Percentiles rank a stretch among this genome's conserved stretches.
These are phyloP conservation scores for Skeletonema costatum DNA, from an alignment of 108 stramenopile species.

Conservation along the genomic window DNA sequence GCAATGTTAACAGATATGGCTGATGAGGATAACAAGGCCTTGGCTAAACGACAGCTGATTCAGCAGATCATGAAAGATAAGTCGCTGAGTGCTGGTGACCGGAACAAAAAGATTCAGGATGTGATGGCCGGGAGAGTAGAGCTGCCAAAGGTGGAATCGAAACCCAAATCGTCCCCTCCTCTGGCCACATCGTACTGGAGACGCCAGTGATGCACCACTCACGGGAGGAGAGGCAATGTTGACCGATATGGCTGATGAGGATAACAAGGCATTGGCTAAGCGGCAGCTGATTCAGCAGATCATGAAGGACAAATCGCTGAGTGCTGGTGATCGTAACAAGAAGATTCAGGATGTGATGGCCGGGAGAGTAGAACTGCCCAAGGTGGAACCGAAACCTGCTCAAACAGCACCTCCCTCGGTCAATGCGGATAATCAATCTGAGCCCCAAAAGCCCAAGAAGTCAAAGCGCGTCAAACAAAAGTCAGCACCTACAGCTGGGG, in stretches of 20 bases:
- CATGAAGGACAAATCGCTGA: slow-evolving; percentile 19
- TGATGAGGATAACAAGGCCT: slow-evolving; percentile 16
- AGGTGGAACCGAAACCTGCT: slow-evolving; percentile 1
- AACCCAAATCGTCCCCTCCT: background rate
- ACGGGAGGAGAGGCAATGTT: slow-evolving; percentile 4
- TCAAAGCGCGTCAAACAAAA: background rate
- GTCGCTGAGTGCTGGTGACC: slow-evolving; percentile 6
- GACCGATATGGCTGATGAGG: slow-evolving; percentile 23
- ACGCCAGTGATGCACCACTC: background rate
- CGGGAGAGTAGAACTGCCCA: background rate
- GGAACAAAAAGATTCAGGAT: slow-evolving; percentile 22
- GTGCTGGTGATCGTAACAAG: slow-evolving; percentile 14
- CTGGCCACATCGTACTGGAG: too few species aligned
- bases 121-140: slow-evolving; percentile 10
- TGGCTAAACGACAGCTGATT: slow-evolving; percentile 28
- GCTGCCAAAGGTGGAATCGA: background rate
- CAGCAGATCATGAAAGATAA: slow-evolving; percentile 1
- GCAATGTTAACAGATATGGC: slow-evolving; percentile 5
- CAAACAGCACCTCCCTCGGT: slow-evolving; percentile 55
- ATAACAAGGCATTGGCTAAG: slow-evolving; percentile 19
- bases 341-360: slow-evolving; percentile 33
- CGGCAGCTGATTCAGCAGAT: slow-evolving; percentile 26
- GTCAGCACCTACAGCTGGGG: slow-evolving; percentile 7
- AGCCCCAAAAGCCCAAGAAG: background rate
- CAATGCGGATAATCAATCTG: slow-evolving; percentile 5